Conservation (phyloP, 1,284 basidiomycete genomes). For the Marasmius sp. region DNA sequence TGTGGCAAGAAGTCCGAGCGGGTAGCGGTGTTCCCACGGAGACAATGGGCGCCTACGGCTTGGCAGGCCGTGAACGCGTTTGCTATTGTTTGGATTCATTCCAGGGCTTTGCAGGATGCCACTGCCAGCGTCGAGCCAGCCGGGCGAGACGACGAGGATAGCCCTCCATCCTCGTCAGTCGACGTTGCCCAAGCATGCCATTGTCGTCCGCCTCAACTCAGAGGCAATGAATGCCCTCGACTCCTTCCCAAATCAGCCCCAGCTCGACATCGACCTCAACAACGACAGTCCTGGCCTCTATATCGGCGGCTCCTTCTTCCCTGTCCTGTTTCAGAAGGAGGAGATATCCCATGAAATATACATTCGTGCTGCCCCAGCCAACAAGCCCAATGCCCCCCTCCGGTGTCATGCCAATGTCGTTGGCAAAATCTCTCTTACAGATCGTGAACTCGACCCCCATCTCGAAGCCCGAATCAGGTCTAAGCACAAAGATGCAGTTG, state of each 20-base stretch:
- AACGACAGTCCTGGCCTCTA: slow-evolving; percentile 53
- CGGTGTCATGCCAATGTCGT: slow-evolving; percentile 71
- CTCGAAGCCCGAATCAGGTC: slow-evolving; percentile 56
- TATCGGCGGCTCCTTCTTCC: slow-evolving; percentile 62
- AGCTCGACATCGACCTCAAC: slow-evolving; percentile 60
- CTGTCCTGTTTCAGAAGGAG: slow-evolving; percentile 54
- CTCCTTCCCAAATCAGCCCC: slow-evolving; percentile 41
- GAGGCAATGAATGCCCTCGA: slow-evolving; percentile 69
- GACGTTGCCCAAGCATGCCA: slow-evolving; percentile 57
- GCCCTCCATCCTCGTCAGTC: slow-evolving; percentile 42
- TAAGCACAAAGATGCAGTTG: slow-evolving; percentile 54
- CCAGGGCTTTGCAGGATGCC: slow-evolving; percentile 3
- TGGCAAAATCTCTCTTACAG: slow-evolving; percentile 60
- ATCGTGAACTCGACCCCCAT: slow-evolving; percentile 53
- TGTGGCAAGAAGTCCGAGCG: too few relatives aligned
- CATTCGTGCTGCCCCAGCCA: slow-evolving; percentile 54
- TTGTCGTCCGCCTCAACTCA: slow-evolving; percentile 69
- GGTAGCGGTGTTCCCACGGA: neutral
- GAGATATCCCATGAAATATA: slow-evolving; percentile 66
- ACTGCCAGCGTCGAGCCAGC: slow-evolving; percentile 18
- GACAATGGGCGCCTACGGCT: neutral
- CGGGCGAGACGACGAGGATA: slow-evolving; percentile 46
- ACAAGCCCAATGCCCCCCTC: slow-evolving; percentile 59
- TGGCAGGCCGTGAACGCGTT: slow-evolving; percentile 53
- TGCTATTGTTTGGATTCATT: neutral